Evolutionary conservation across 2,329 filamentous ascomycete species (phyloP), one percentile per base, ranked within the genome.

Genomic region (Ophiocordyceps camponoti-saundersi): DNA sequence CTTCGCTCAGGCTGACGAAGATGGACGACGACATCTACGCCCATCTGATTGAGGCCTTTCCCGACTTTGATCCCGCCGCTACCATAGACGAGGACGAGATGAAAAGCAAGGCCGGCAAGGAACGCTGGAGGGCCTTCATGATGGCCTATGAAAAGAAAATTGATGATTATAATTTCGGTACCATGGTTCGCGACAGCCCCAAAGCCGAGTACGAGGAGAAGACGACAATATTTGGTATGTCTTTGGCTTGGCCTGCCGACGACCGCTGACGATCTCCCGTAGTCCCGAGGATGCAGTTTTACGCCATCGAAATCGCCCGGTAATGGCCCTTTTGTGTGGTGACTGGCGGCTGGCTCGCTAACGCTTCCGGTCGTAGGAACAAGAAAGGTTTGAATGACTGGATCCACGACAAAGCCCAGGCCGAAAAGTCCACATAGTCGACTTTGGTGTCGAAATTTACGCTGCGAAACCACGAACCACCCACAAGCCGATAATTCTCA

Each of bases 101-200:
- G 90, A 98, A 98, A 80, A 95, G 86, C 75, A 93, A 94, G 70
- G 67, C 71, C 15, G 90, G 90, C 61, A 98, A 98, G 72, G 87
- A 93, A 67, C 76, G 77, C 61, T 98, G 92, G 92, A 80, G 92
- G 58, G 85, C 83, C 53, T 98, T 95, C 69, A 84, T 95, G 76
- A 89, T 84, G 73, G 71, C 74, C 51, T 98, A 95, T 64, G 88
- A 96, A 69, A 89, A 94, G 66, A 90, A 77, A 66, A 72, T 98
- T n/a, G 83, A 92, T 52, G 93, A 98, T 66, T 98, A 81, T 73
- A 98, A 95, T 71, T 98, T 95, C 65, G 92, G 92, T 48, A 95
- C 92, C 32, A 89, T 98, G 75, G 64, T 98, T 56, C 79, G 92
- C 48, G 74, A 77, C 48, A 85, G 76, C 58, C 75, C 87, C 36